phyloP scores from a whole-genome alignment of 139 green algal genomes.

The Ettlia oleoabundans region DNA sequence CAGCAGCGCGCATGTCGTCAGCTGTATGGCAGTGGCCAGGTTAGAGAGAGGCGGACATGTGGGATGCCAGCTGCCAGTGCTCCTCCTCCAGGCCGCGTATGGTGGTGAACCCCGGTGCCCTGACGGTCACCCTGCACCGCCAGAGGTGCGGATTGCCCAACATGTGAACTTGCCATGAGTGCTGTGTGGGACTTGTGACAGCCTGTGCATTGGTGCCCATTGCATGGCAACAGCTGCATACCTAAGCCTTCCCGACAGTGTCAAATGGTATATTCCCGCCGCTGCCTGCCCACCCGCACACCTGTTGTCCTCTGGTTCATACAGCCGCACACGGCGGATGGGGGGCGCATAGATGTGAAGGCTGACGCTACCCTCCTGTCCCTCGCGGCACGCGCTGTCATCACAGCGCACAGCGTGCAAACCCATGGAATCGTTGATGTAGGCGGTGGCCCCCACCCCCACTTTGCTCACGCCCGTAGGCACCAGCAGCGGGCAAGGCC shows the following conservation, averaged over 20 bases:
- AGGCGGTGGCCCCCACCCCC: constrained; percentile 27
- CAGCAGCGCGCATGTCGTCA: neutral
- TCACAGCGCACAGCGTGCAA: constrained; percentile 48
- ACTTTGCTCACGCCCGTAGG: neutral
- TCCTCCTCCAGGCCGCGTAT: constrained; percentile 22
- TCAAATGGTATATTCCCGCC: too few species aligned
- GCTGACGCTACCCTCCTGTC: constrained; percentile 38
- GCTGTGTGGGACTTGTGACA: too few species aligned
- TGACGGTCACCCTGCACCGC: constrained; percentile 8
- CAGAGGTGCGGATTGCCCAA: neutral
- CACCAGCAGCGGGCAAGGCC: constrained; percentile 18
- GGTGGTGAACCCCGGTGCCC: constrained; percentile 37
- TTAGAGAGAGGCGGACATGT: constrained; percentile 2
- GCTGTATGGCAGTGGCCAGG: neutral
- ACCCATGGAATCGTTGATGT: constrained; percentile 55
- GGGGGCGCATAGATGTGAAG: constrained; percentile 55
- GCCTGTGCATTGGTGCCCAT: too few species aligned
- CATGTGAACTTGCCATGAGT: too few species aligned
- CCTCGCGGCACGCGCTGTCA: neutral
- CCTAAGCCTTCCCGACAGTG: too few species aligned
- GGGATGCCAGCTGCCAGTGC: neutral
- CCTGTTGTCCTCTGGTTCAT: constrained; percentile 28
- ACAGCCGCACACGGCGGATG: constrained; percentile 52
- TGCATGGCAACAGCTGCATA: too few species aligned
- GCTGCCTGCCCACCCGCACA: too few species aligned